A percentile compares a stretch with the other conserved stretches of the same genome.
Conservation (phyloP, 495 filamentous ascomycete species). For the Podospora australis region DNA sequence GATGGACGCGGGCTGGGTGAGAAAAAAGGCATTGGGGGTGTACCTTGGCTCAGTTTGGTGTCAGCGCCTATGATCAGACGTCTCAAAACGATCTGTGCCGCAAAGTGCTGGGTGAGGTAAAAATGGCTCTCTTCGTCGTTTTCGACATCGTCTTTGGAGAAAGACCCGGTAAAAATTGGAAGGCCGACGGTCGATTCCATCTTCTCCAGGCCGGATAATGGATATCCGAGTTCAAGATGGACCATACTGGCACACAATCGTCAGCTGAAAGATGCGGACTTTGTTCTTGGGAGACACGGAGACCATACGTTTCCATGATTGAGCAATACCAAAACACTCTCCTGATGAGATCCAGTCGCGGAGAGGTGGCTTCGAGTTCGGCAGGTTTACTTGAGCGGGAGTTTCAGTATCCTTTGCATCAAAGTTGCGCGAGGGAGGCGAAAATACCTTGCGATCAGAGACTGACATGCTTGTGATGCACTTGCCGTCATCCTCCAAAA, state of each 20-base stretch:
- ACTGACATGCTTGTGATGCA: constrained; percentile 48
- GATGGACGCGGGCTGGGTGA: too few relatives aligned
- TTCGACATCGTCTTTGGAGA: constrained; percentile 40
- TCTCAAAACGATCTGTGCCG: constrained; percentile 53
- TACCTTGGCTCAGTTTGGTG: constrained; percentile 43
- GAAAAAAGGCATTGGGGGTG: constrained; percentile 2
- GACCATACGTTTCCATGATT: constrained; percentile 49
- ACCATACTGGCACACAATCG: constrained; percentile 30
- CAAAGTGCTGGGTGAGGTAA: constrained; percentile 51
- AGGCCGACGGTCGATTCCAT: constrained; percentile 45
- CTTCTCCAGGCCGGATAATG: constrained; percentile 45
- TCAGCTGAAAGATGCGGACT: neutral
- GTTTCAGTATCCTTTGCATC: constrained; percentile 11
- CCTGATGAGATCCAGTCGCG: constrained; percentile 45
- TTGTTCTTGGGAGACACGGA: neutral
- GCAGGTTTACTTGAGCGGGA: too few relatives aligned
- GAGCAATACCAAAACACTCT: constrained; percentile 54
- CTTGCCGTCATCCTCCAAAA: constrained; percentile 51
- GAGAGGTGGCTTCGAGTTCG: too few relatives aligned
- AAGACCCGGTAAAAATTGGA: constrained; percentile 44
- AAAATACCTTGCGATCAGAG: constrained; percentile 43
- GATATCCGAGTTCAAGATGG: constrained; percentile 50
- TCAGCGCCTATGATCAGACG: constrained; percentile 46
- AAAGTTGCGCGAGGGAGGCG: neutral
- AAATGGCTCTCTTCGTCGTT: constrained; percentile 46